phyloP scores from a whole-genome alignment of 371 early-diverging fungal genomes.

The Saksenaea vasiformis region DNA sequence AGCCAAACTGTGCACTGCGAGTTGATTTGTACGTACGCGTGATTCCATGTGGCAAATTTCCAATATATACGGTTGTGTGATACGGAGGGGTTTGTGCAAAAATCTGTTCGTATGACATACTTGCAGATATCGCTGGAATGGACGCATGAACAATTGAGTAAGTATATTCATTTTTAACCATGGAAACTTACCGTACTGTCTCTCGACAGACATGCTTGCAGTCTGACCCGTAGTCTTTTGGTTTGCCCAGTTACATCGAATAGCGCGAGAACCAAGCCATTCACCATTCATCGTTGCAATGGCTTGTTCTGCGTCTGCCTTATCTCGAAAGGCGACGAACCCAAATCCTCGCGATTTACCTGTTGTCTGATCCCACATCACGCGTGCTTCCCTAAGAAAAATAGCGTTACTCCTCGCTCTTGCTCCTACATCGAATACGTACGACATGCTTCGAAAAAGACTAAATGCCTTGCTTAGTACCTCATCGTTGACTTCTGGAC shows the following conservation, averaged over 20 bases:
- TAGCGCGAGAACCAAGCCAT: slow-evolving; percentile 65
- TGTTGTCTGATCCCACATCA: slow-evolving; percentile 77
- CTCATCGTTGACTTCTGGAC: slow-evolving; percentile 84
- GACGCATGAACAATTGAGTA: neutral
- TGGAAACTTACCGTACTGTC: neutral
- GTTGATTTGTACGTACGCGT: slow-evolving; percentile 13
- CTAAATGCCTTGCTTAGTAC: slow-evolving; percentile 68
- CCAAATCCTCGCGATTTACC: slow-evolving; percentile 85
- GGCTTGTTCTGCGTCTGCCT: slow-evolving; percentile 80
- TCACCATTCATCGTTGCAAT: slow-evolving; percentile 88
- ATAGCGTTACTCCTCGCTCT: neutral
- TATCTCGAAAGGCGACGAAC: slow-evolving; percentile 82
- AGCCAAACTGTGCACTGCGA: neutral
- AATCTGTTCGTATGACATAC: slow-evolving; percentile 66
- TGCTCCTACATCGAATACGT: slow-evolving; percentile 23
- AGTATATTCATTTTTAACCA: neutral
- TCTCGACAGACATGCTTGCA: neutral
- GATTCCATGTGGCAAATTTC: slow-evolving; percentile 70
- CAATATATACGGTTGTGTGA: slow-evolving; percentile 85
- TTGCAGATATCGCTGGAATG: slow-evolving; percentile 23
- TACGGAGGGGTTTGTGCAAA: slow-evolving; percentile 72
- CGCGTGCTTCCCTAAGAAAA: slow-evolving; percentile 48
- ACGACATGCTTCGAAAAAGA: slow-evolving; percentile 63
- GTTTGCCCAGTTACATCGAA: slow-evolving; percentile 75
- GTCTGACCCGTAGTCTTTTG: slow-evolving; percentile 40